Conservation (phyloP, 495 filamentous ascomycete species). For the Acidomyces sp. region DNA sequence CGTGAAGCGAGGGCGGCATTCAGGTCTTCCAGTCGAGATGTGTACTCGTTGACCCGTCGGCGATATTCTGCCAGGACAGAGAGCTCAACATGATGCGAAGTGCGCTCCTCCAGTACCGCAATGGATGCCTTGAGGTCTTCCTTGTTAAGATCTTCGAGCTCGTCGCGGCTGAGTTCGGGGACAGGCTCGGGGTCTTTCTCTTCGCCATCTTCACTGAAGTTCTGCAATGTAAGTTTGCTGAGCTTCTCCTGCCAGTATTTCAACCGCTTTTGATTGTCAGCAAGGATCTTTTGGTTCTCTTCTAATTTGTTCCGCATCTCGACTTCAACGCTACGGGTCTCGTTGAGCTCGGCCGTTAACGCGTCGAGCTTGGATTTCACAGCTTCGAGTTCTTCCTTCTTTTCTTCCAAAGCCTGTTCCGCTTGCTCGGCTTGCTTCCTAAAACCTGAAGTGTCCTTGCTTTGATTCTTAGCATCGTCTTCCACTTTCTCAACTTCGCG, state of each 20-base stretch:
- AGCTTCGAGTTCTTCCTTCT: constrained; percentile 64
- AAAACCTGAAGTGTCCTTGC: constrained; percentile 55
- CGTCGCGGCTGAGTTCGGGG: constrained; percentile 55
- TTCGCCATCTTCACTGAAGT: constrained; percentile 39
- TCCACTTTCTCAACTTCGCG: constrained; percentile 63
- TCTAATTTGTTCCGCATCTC: constrained; percentile 98
- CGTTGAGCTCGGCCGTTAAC: constrained; percentile 76
- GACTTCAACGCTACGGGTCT: constrained; percentile 79
- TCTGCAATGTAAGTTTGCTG: constrained; percentile 63
- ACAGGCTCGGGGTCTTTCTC: constrained; percentile 23
- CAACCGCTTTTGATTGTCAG: constrained; percentile 73
- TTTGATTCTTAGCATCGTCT: constrained; percentile 62
- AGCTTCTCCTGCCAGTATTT: constrained; percentile 83
- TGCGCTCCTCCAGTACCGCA: constrained; percentile 82
- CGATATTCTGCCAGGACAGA: constrained; percentile 88
- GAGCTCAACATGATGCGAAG: constrained; percentile 78
- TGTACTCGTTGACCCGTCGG: constrained; percentile 74
- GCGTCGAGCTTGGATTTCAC: constrained; percentile 79
- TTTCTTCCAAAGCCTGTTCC: constrained; percentile 57
- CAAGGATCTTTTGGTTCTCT: constrained; percentile 79
- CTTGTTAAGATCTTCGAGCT: constrained; percentile 86
- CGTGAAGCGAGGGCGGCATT: constrained; percentile 58
- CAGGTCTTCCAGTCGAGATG: constrained; percentile 66
- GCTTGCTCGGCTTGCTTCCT: constrained; percentile 71
- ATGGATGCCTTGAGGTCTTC: constrained; percentile 75